Base-by-base conservation (phyloP, 83 land plant genomes). In the Picea mariana region DNA sequence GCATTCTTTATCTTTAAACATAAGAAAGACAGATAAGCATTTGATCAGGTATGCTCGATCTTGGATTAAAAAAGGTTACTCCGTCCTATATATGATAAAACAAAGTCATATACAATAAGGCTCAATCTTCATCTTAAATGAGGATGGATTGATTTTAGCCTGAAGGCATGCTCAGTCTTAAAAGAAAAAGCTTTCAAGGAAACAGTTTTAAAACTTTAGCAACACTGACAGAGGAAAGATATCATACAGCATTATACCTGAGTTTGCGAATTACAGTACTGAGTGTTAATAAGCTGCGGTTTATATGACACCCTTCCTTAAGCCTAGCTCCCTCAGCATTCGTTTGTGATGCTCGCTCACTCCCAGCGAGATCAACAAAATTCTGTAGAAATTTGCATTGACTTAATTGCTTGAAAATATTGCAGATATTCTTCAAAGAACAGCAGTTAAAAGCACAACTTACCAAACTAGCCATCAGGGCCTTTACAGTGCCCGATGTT, bases 231-330 rank as follows among this genome's bases (percentile, higher is more conserved):
- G 58, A 27, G 11, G 1, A 21, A 15, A 27, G 2, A 38, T 9
- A 27, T 21, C 20, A 75, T 20, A 26, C 79, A 17, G 55, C 27
- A 85, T 9, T 8, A 18, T 69, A 98, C 99, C 99, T 96, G 64
- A 98, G 97, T 81, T 94, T 98, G 77, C 99, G 96, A 80, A 98
- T 98, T 44, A 96, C 97, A 66, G 99, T 96, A 78, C 96, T 98
- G 38, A 98, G 91, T 38, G 98, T 98, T 80, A 98, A 84, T 82
- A 98, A 82, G 80, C 99, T 98, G 34, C 95, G 97, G 66, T 98
- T 98, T 20, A 98, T 98, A 83, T 98, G 99, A 69, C 97, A 96
- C 17, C 99, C 99, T 94, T 98, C 99, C 84, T 97, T 94, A 18
- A 98, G 92, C 86, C 99, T 84, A 18, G 92, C 87, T 13, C 99